Base-by-base conservation (phyloP, 2,329 filamentous ascomycete genomes). In the Colletotrichum abscissum region DNA sequence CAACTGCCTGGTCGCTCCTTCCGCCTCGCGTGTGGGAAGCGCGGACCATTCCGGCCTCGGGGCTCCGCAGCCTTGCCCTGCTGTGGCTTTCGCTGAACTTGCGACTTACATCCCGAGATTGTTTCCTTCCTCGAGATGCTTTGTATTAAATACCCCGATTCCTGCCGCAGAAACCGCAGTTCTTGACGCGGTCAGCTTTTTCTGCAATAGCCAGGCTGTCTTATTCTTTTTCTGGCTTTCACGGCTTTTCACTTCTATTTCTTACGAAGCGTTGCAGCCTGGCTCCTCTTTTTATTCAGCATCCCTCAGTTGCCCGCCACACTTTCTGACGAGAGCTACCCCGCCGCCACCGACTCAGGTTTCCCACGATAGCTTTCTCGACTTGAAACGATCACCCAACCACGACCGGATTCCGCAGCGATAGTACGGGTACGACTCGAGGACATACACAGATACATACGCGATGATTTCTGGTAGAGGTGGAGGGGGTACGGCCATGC, bases 391-490 rank as follows among this genome's bases (percentile, higher is more conserved):
- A 19, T 14, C 49, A 38, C 11, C 28, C 49, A 42, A 52, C 57
- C 46, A 62, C n/a, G 9, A 42, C 12, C 52, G 16, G 30, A 12
- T 24, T 28, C 16, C 24, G 33, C 33, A 65, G 54, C 30, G 24
- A 30, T 26, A 33, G 5, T 24, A 6, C 12, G 16, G 11, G 19
- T 24, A 19, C 49, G 16, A 42, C 54, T n/a, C 11, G 28, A 8
- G 12, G 5, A 38, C 1, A 57, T 16, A 30, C 33, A 55, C 26
- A 16, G 24, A 33, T 28, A 46, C 9, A n/a, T 16, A 30, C 59
- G 76, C 75, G 30, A 88, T 88, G 86, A 87, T 88, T 76, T 86
- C 86, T 7, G 86, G 86, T 74, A 83, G 86, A 77, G 86, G 86
- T 69, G 83, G 84, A 79, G 81, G 74, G 58, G 73, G 73, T 9